A percentile compares a stretch with the other conserved stretches of the same genome.
Conservation (phyloP, 129 eudicot species). For the Sambucus nigra region DNA sequence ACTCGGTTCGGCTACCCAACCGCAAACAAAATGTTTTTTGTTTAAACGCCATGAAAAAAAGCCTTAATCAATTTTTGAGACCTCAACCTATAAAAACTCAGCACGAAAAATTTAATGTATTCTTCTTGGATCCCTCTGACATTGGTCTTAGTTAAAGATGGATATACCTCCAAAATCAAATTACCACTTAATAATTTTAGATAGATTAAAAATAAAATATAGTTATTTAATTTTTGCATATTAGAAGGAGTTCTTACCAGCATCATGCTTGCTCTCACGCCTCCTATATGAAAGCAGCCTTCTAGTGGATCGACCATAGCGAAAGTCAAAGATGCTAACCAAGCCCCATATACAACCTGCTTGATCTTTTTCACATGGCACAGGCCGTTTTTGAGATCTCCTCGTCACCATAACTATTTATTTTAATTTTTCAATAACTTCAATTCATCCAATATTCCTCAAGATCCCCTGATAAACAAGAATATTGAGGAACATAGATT, state of each 20-base stretch:
- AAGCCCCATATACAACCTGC: conserved; percentile 82
- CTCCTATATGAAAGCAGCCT: conserved; percentile 54
- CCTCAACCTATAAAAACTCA: not conserved
- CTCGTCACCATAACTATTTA: conserved; percentile 40
- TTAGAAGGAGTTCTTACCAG: conserved; percentile 39
- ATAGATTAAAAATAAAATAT: not conserved
- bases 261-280: conserved; percentile 21
- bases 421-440: conserved; percentile 13
- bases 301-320: conserved; percentile 55
- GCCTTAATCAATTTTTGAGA: too few relatives aligned
- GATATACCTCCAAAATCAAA: not conserved
- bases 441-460: conserved; percentile 12
- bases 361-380: conserved; percentile 38
- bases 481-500: conserved; percentile 1
- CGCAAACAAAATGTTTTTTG: too few relatives aligned
- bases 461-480: conserved; percentile 18
- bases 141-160: not conserved
- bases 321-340: conserved; percentile 62
- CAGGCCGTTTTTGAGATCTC: conserved; percentile 45
- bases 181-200: not conserved
- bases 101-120: not conserved
- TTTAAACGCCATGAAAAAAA: too few relatives aligned
- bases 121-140: not conserved
- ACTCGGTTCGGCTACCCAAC: too few relatives aligned
- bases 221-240: not conserved